Evolutionary conservation across 306 rosid genomes (phyloP).

Genomic region (Quercus gilva): DNA sequence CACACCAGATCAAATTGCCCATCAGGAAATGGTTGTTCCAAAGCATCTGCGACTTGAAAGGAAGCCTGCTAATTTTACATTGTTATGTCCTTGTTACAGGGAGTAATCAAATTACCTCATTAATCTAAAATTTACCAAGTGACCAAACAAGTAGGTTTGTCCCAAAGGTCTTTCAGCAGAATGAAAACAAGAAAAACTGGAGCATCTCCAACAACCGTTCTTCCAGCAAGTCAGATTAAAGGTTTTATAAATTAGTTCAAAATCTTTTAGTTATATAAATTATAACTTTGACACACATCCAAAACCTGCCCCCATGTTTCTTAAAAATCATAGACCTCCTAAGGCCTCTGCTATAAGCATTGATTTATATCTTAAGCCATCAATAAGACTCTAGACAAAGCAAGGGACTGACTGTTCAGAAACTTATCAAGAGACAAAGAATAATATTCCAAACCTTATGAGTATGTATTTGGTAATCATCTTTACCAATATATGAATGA

Average conservation of each 20-base stretch:
- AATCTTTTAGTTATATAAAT: not conserved
- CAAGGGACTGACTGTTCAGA: not conserved
- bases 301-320: not conserved
- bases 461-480: not conserved
- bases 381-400: not conserved
- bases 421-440: not conserved
- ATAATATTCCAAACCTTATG: not conserved
- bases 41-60: conserved; percentile 84
- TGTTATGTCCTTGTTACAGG: no score
- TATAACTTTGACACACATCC: not conserved
- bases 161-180: no score
- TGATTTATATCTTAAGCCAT: not conserved
- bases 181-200: no score
- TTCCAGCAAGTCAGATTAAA: not conserved
- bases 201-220: no score
- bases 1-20: conserved; percentile 79
- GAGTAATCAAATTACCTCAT: not conserved
- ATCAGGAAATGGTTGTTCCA: conserved; percentile 76
- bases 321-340: not conserved
- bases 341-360: not conserved
- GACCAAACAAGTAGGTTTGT: no score
- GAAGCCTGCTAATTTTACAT: conserved; percentile 43
- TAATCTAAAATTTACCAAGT: not conserved
- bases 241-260: not conserved
- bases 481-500: not conserved